These are phyloP conservation scores for Metarhizium robertsii DNA, from an alignment of 2,329 filamentous ascomycete species.

Conservation along the genomic window DNA sequence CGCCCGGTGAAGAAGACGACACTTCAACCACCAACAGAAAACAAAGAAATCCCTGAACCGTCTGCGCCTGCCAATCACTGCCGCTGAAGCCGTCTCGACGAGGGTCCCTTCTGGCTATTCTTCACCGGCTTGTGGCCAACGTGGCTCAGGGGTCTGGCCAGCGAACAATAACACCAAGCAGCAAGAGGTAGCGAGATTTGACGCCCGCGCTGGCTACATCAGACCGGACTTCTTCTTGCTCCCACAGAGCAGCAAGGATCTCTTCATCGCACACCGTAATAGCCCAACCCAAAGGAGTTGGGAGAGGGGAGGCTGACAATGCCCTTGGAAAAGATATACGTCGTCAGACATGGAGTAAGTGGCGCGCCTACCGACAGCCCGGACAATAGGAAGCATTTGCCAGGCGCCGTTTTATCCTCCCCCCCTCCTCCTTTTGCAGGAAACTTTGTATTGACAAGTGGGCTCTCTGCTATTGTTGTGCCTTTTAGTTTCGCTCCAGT, in stretches of 20 bases:
- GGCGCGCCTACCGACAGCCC: slow-evolving; percentile 4
- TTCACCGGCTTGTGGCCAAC: neutral
- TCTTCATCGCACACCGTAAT: neutral
- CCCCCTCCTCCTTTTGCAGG: slow-evolving; percentile 2
- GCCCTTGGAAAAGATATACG: slow-evolving; percentile 63
- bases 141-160: neutral
- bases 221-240: too few species aligned
- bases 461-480: slow-evolving; percentile 8
- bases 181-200: neutral
- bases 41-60: neutral
- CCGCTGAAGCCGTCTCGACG: neutral
- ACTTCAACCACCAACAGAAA: slow-evolving; percentile 6
- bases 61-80: neutral
- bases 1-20: neutral
- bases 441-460: slow-evolving; percentile 8
- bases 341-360: slow-evolving; percentile 67
- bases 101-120: neutral
- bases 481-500: slow-evolving; percentile 70
- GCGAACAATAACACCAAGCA: neutral
- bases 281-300: neutral
- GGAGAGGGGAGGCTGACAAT: slow-evolving; percentile 26
- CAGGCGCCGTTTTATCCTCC: neutral
- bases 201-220: neutral
- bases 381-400: slow-evolving; percentile 6
- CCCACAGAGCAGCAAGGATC: neutral